Conservation (phyloP, 495 filamentous ascomycete genomes). For the Penicillium pancosmium region DNA sequence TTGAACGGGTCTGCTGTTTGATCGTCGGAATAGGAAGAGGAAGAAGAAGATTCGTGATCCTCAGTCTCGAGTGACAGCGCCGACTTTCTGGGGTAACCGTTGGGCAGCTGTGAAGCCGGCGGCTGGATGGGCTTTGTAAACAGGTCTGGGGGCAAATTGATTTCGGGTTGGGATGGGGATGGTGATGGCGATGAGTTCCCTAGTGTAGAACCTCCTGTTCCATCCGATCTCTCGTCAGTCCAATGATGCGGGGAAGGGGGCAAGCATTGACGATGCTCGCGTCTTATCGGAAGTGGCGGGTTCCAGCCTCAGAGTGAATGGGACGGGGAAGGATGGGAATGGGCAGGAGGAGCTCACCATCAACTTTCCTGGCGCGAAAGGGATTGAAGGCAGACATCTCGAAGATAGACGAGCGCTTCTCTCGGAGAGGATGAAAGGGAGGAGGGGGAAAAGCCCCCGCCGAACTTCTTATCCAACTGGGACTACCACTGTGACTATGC, state of each 20-base stretch:
- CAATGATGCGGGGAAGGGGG: background rate
- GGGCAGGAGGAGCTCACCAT: slow-evolving; percentile 32
- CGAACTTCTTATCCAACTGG: slow-evolving; percentile 31
- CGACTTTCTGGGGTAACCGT: slow-evolving; percentile 22
- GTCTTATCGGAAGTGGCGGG: slow-evolving; percentile 28
- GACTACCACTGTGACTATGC: background rate
- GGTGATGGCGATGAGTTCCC: background rate
- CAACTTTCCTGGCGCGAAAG: slow-evolving; percentile 51
- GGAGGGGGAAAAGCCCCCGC: slow-evolving; percentile 26
- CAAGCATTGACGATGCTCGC: slow-evolving; percentile 12
- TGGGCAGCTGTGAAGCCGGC: slow-evolving; percentile 14
- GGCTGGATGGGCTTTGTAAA: slow-evolving; percentile 5
- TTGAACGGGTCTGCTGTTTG: slow-evolving; percentile 36
- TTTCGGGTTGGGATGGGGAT: slow-evolving; percentile 5
- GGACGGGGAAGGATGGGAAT: slow-evolving; percentile 22
- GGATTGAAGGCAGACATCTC: slow-evolving; percentile 61
- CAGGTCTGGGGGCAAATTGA: slow-evolving; percentile 6
- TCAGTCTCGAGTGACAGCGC: slow-evolving; percentile 26
- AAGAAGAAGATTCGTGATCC: slow-evolving; percentile 25
- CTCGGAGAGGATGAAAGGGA: slow-evolving; percentile 18
- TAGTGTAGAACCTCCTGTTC: background rate
- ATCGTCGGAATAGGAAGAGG: slow-evolving; percentile 32
- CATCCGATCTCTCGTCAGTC: slow-evolving; percentile 1
- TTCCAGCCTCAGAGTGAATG: background rate
- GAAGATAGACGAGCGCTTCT: slow-evolving; percentile 29